These are phyloP conservation scores for Xylaria scruposa DNA, from an alignment of 495 filamentous ascomycete species.

Conservation along the genomic window DNA sequence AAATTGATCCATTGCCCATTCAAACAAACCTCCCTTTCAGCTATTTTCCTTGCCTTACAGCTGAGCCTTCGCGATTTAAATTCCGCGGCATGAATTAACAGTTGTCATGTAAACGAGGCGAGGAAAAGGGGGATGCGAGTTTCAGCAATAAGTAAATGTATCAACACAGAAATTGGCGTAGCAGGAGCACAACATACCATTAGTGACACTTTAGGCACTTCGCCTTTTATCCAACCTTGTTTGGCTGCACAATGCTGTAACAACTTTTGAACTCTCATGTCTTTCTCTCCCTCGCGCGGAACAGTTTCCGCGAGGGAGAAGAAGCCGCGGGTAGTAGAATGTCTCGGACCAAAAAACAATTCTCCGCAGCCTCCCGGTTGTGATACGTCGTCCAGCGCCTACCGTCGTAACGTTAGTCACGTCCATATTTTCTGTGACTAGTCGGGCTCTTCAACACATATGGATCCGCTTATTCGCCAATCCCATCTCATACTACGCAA, in stretches of 20 bases:
- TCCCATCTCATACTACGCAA: not conserved
- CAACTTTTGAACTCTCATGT: no score
- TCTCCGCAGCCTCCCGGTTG: conserved; percentile 18
- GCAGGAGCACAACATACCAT: not conserved
- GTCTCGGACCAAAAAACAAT: conserved; percentile 7
- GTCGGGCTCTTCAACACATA: not conserved
- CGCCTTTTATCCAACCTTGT: conserved; percentile 19
- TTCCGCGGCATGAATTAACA: not conserved
- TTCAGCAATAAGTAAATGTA: not conserved
- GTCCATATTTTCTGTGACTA: no score
- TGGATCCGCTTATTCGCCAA: not conserved
- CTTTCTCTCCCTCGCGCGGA: not conserved
- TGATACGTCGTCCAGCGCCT: conserved; percentile 20
- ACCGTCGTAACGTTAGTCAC: no score
- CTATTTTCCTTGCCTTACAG: not conserved
- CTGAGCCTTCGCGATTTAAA: not conserved
- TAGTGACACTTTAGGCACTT: conserved; percentile 17
- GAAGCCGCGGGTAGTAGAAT: not conserved
- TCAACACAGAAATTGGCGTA: not conserved
- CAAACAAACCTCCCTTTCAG: not conserved
- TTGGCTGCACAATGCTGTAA: conserved; percentile 9
- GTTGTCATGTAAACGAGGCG: not conserved
- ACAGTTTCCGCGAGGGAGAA: no score
- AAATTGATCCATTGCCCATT: not conserved
- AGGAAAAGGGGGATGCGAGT: not conserved